Evolutionary conservation across 306 rosid genomes (phyloP), one percentile per base, ranked within the genome.

Genomic region (Vicia sativa): DNA sequence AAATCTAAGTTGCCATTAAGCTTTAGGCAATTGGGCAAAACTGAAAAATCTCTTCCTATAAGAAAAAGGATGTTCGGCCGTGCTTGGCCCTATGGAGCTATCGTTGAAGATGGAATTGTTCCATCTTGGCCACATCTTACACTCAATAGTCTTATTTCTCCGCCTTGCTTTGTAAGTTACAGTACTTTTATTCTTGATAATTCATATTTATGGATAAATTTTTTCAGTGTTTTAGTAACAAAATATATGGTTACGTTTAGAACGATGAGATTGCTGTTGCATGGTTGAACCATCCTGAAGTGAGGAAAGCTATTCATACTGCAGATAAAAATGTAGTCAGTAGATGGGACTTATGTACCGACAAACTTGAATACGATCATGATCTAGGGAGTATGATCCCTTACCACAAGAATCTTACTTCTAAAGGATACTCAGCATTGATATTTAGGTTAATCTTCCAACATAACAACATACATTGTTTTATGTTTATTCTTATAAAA

Each of bases 61-160:
- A 86, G 97, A 35, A 87, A 73, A 35, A 86, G 95, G 65, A 87
- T 90, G 84, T 90, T 84, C 63, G 95, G 97, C 50, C 97, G 89
- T 3, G 89, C 92, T 29, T 90, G 97, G 96, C 96, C 96, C 28
- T 69, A 79, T 44, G 46, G 86, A 80, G 95, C 91, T 74, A 76
- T 77, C 56, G 88, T 90, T 11, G 84, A 84, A 75, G 80, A 76
- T 49, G 96, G 95, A 50, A 45, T 72, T 43, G 91, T 90, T 35
- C 96, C 90, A 52, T 78, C 84, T 49, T 90, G 96, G 96, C 95
- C 96, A 2, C 76, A 90, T 56, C 81, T 87, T 6, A 5, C 5
- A 19, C 66, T 56, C 68, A 37, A 66, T 6, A 11, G 3, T 18
- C 0, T 0, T 14, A 3, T 0, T 9, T 86, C 79, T 74, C 88